Percentiles rank a stretch among this genome's conserved stretches.
These are phyloP conservation scores for Psidium guajava DNA, from an alignment of 345 rosid species.

Conservation along the genomic window DNA sequence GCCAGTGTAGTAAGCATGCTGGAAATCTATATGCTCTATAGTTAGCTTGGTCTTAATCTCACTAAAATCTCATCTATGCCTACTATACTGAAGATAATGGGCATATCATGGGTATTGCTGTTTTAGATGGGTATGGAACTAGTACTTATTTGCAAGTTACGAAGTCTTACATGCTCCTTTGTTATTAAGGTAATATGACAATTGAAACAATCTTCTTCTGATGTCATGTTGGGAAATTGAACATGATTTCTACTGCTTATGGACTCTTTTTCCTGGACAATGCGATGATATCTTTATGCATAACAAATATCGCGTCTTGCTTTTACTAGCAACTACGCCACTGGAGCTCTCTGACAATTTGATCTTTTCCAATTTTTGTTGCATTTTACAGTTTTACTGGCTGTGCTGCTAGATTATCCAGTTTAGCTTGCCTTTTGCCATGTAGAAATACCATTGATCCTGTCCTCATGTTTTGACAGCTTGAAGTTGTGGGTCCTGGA, in stretches of 20 bases:
- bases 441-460: not conserved
- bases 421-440: not conserved
- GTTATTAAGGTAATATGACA: not conserved
- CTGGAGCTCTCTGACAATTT: not conserved
- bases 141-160: not conserved
- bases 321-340: not conserved
- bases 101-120: not conserved
- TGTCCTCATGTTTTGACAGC: constrained; percentile 24
- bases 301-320: not conserved
- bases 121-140: not conserved
- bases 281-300: too few relatives aligned
- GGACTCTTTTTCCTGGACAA: too few relatives aligned
- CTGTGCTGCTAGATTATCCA: not conserved
- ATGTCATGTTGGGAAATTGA: not conserved
- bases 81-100: not conserved
- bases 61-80: not conserved
- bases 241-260: too few relatives aligned
- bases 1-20: not conserved
- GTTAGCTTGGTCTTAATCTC: not conserved
- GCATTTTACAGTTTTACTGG: not conserved
- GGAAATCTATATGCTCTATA: not conserved
- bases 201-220: not conserved
- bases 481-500: constrained; percentile 91
- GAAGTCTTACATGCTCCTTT: not conserved
- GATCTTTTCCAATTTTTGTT: not conserved